phyloP scores from a whole-genome alignment of 345 rosid species.

The Schrenkiella parvula region DNA sequence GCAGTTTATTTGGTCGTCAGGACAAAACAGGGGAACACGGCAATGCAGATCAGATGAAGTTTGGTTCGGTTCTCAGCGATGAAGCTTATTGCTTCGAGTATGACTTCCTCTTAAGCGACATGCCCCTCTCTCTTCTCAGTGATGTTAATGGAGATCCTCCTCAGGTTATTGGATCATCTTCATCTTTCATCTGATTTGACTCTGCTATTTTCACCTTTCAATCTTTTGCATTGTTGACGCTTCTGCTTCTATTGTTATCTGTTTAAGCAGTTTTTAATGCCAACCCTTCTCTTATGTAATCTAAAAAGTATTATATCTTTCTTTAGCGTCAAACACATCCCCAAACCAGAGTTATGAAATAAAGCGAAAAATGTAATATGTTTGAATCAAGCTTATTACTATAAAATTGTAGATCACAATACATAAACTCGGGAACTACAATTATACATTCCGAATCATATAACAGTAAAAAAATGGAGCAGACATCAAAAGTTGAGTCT shows the following conservation, averaged over 20 bases:
- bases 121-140: slow-evolving; percentile 12
- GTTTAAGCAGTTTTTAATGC: slow-evolving; percentile 4
- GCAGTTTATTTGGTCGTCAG: slow-evolving; percentile 6
- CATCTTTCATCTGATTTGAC: slow-evolving; percentile 19
- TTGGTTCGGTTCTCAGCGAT: neutral
- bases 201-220: neutral
- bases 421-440: slow-evolving; percentile 32
- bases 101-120: slow-evolving; percentile 13
- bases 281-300: neutral
- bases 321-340: slow-evolving; percentile 6
- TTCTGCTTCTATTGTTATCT: neutral
- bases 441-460: slow-evolving; percentile 29
- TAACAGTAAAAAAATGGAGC: slow-evolving; percentile 18
- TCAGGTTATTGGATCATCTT: slow-evolving; percentile 4
- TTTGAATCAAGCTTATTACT: slow-evolving; percentile 29
- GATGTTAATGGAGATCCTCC: slow-evolving; percentile 20
- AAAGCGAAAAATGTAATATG: slow-evolving; percentile 11
- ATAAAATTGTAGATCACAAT: slow-evolving; percentile 11
- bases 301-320: neutral
- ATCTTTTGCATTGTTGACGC: neutral
- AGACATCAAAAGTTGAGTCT: slow-evolving; percentile 5
- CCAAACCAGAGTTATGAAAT: neutral
- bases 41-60: neutral
- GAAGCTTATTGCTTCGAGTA: slow-evolving; percentile 8
- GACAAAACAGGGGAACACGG: neutral